Evolutionary conservation across 73 alveolate genomes (phyloP).

Genomic region (Stentor roeselii): DNA sequence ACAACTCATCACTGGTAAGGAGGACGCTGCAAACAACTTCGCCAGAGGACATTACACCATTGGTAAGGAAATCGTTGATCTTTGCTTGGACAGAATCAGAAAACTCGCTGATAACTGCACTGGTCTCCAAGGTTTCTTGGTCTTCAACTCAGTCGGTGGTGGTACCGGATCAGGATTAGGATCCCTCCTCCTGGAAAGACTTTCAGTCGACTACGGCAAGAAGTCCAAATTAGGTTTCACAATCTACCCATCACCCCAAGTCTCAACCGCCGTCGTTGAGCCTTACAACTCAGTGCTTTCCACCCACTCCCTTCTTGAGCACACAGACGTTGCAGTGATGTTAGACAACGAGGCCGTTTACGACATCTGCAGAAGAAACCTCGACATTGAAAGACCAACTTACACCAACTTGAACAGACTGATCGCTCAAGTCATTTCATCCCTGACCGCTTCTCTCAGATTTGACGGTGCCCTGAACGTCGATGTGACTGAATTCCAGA

Average conservation of each 20-base stretch:
- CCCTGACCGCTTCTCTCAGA: slow-evolving; percentile 76
- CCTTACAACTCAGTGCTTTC: slow-evolving; percentile 82
- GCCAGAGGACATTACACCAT: slow-evolving; percentile 95
- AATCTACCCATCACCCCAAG: slow-evolving; percentile 81
- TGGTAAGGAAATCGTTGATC: slow-evolving; percentile 91
- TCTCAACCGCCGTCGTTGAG: slow-evolving; percentile 88
- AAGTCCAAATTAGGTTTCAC: slow-evolving; percentile 84
- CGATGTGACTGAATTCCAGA: slow-evolving; percentile 93
- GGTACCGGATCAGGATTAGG: slow-evolving; percentile 99
- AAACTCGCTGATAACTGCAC: slow-evolving; percentile 95
- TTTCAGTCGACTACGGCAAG: slow-evolving; percentile 92
- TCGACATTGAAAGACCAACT: slow-evolving; percentile 92
- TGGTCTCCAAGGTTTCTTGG: slow-evolving; percentile 95
- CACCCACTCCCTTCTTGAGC: slow-evolving; percentile 76
- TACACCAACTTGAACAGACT: slow-evolving; percentile 87
- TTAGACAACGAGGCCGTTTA: slow-evolving; percentile 96
- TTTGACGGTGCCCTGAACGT: slow-evolving; percentile 95
- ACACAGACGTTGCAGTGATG: slow-evolving; percentile 91
- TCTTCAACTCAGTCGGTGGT: slow-evolving; percentile 97
- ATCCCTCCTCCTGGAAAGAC: slow-evolving; percentile 93
- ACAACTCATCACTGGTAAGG: slow-evolving; percentile 87
- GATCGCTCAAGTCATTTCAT: slow-evolving; percentile 76
- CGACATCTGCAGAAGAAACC: slow-evolving; percentile 92
- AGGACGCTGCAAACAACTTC: slow-evolving; percentile 88
- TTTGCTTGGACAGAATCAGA: slow-evolving; percentile 85